Base-by-base conservation (phyloP, 139 green algal genomes). In the Chlamydomonas schloesseri region DNA sequence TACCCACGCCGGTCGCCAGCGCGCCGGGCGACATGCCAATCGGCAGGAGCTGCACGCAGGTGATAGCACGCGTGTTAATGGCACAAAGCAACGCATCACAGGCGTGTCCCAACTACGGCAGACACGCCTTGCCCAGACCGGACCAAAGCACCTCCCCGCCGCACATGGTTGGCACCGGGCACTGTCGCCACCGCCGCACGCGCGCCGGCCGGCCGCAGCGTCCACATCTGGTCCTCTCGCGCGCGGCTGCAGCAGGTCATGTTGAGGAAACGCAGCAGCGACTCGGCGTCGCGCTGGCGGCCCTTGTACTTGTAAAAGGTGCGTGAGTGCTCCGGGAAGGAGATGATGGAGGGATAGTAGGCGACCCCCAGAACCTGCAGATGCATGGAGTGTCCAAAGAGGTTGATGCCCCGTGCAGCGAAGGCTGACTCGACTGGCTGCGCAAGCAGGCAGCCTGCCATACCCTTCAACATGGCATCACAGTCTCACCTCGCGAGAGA, bases 221-320 rank as follows among this genome's bases (percentile, higher is more conserved):
- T 9, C 82, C 89, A 92, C 29, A 87, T 72, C 17, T 31, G 37
- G 29, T 87, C 76, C 46, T 81, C 64, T 0, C 71, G 23, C 42
- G 87, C 82, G 71, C 88, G 42, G 42, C 42, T 50, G 60, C 60
- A 88, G 82, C 89, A 92, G 28, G 84, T 83, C 76, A 91, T 86
- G 82, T 92, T 92, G 33, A 92, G 71, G 83, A 92, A 92, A 36
- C 74, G 73, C 42, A 90, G 86, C 42, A 92, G 86, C 33, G 68
- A 71, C 53, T 88, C 58, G 6, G 86, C 79, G 64, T 88, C 84
- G 0, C 80, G 79, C 55, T n/a, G 28, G 31, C 68, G 76, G 62
- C 88, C 88, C 70, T 87, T 92, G 79, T 83, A 91, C 64, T 88
- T 85, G 64, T 83, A 91, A 34, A 88, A 91, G 31, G 87, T 91